Evolutionary conservation across 495 filamentous ascomycete species (phyloP), one percentile per base, ranked within the genome.

Genomic region (Aspergillus incahuasiensis): DNA sequence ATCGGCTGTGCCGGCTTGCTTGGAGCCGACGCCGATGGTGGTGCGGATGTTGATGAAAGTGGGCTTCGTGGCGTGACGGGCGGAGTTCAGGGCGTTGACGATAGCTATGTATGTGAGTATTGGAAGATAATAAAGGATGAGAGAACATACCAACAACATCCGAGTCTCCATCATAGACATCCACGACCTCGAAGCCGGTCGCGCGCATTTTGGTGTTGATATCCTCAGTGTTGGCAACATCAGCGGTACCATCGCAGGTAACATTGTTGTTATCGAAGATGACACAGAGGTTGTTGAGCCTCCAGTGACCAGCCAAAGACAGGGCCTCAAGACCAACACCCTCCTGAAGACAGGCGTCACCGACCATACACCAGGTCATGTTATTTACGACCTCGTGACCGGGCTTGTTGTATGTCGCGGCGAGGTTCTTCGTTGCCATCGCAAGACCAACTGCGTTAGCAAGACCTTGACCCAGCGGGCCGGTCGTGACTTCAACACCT

Each of bases 401-500:
- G 0, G 77, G 78, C 24, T 66, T 61, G 54, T 85, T 85, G 64
- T 74, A 85, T 3, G 60, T 74, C 0, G 79, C 79, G 0, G 66
- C 76, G n/a, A 85, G 67, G 60, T 84, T 71, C 68, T 80, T 82
- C 2, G 76, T 70, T 1, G 82, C 81, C 68, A 84, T 81, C 5
- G 82, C 81, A 24, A 84, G 51, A 8, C 82, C 82, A 15, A 84
- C 82, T 0, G 81, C 79, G 60, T 85, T 85, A 1, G 81, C 76
- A 20, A 84, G 63, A 40, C 82, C 82, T 62, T 83, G 82, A 3
- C 82, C 82, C 16, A 85, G 68, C 0, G 82, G 82, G 0, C 82
- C 81, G 0, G 82, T 85, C 0, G 83, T 86, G 0, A 86, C 80
- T 62, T 85, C 83, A 46, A 86, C 77, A 11, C 80, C 83, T 13